Conservation (phyloP, 2,329 filamentous ascomycete species). For the Microdochium bolleyi region DNA sequence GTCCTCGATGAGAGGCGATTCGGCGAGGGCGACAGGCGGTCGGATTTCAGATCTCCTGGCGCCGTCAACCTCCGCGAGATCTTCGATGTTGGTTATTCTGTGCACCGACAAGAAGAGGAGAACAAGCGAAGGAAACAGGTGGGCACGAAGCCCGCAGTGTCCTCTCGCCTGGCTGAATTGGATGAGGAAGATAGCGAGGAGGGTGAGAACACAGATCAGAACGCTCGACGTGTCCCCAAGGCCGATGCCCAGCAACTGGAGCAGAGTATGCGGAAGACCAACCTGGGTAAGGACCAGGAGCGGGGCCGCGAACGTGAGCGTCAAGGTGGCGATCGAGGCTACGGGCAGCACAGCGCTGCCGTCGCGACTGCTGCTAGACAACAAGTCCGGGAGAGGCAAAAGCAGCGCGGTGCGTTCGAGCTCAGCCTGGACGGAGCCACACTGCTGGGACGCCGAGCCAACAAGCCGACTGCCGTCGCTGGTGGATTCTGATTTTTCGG, state of each 20-base stretch:
- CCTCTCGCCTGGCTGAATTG: slow-evolving; percentile 49
- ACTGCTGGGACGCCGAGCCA: slow-evolving; percentile 63
- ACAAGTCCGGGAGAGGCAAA: slow-evolving; percentile 61
- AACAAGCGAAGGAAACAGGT: slow-evolving; percentile 84
- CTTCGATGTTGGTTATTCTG: slow-evolving; percentile 96
- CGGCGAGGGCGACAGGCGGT: slow-evolving; percentile 55
- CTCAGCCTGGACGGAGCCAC: slow-evolving; percentile 88
- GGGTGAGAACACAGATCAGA: slow-evolving; percentile 37
- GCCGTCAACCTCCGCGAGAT: slow-evolving; percentile 94
- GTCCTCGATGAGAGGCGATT: slow-evolving; percentile 50
- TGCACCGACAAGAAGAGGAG: slow-evolving; percentile 94
- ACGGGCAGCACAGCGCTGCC: slow-evolving; percentile 80
- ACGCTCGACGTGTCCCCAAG: slow-evolving; percentile 33
- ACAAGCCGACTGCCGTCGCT: slow-evolving; percentile 41
- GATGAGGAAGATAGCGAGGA: slow-evolving; percentile 62
- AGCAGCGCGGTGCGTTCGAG: slow-evolving; percentile 79
- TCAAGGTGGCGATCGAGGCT: slow-evolving; percentile 56
- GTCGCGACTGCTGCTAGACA: slow-evolving; percentile 79
- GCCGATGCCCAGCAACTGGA: slow-evolving; percentile 61
- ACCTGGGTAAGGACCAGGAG: slow-evolving; percentile 52
- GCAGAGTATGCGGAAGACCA: slow-evolving; percentile 76
- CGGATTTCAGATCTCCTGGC: slow-evolving; percentile 92
- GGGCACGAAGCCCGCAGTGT: slow-evolving; percentile 60
- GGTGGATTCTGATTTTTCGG: slow-evolving; percentile 14
- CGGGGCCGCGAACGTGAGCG: slow-evolving; percentile 43